Conservation (phyloP, 1,284 basidiomycete genomes). For the Moesziomyces sp. region DNA sequence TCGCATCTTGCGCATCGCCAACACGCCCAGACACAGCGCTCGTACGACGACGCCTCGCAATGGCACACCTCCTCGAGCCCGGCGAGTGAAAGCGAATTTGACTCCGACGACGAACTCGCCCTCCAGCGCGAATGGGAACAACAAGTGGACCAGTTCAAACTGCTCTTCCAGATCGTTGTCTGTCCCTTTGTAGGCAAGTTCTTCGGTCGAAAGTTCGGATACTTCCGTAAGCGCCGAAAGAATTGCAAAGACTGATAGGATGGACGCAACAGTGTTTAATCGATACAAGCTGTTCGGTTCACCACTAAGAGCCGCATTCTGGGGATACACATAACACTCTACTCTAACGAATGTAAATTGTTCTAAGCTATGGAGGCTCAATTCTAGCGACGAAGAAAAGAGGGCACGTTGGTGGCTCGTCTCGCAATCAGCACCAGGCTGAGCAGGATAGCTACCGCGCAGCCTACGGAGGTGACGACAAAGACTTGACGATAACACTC, state of each 20-base stretch:
- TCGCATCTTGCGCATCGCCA: not conserved
- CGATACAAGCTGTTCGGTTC: conserved; percentile 22
- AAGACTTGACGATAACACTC: conserved; percentile 65
- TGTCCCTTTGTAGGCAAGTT: conserved; percentile 52
- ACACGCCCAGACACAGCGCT: no score
- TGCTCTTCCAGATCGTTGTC: conserved; percentile 49
- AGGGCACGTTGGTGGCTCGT: conserved; percentile 16
- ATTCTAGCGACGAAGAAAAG: not conserved
- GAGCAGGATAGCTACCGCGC: conserved; percentile 45
- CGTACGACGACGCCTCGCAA: no score
- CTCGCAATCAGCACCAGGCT: conserved; percentile 51
- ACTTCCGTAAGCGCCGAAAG: conserved; percentile 31
- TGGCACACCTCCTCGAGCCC: no score
- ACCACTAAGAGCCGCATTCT: conserved; percentile 16
- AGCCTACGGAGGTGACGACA: conserved; percentile 52
- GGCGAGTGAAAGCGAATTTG: not conserved
- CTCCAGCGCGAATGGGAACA: conserved; percentile 52
- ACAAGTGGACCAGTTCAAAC: conserved; percentile 41
- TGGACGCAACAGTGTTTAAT: conserved; percentile 26
- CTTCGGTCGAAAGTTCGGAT: conserved; percentile 43
- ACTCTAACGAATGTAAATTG: not conserved
- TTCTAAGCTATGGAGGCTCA: not conserved
- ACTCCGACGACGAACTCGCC: conserved; percentile 7
- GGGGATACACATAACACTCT: conserved; percentile 7
- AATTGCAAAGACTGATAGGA: not conserved